Conservation (phyloP, 768 basidiomycete genomes). For the Panus rudis region DNA sequence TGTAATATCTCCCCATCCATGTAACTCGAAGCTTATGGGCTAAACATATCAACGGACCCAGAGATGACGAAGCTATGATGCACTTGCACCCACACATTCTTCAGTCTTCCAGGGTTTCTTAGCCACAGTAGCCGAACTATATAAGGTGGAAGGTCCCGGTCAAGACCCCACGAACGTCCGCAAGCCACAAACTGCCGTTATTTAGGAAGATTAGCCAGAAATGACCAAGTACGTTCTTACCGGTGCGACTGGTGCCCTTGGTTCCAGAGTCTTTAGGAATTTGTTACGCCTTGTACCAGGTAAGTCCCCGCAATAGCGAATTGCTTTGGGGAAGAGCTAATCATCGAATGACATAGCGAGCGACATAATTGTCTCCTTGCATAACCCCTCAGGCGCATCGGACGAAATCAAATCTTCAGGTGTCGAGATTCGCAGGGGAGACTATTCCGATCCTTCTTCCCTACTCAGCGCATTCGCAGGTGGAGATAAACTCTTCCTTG, state of each 20-base stretch:
- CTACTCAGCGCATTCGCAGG: constrained; percentile 27
- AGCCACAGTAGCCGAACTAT: no score
- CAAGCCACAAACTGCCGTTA: no score
- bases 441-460: constrained; percentile 24
- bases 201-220: no score
- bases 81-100: no score
- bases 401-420: constrained; percentile 14
- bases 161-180: no score
- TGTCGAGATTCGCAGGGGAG: constrained; percentile 24
- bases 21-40: no score
- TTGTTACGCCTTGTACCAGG: constrained; percentile 23
- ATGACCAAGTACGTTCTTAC: constrained; percentile 29
- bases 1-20: no score
- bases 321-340: no score
- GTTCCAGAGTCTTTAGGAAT: constrained; percentile 27
- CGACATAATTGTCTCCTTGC: constrained; percentile 25
- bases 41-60: no score
- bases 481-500: constrained; percentile 27
- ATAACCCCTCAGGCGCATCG: constrained; percentile 25
- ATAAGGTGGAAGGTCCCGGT: no score
- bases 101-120: no score
- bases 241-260: constrained; percentile 30
- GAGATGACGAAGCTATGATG: no score
- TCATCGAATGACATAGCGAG: constrained; percentile 9
- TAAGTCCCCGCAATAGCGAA: not conserved